Evolutionary conservation across 768 basidiomycete genomes (phyloP).

Genomic region (Lactarius deliciosus): DNA sequence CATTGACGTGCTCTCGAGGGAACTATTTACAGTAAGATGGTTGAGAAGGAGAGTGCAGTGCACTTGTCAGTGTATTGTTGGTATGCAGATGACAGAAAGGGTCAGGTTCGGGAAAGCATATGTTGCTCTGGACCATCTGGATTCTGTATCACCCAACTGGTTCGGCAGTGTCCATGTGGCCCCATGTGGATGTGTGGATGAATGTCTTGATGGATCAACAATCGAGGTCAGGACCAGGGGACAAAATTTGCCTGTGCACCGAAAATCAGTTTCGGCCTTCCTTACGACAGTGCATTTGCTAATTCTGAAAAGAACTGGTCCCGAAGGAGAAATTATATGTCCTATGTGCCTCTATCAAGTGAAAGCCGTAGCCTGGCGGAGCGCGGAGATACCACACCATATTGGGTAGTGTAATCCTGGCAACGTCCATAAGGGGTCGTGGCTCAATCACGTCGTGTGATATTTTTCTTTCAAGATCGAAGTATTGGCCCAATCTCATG

Average conservation of each 20-base stretch:
- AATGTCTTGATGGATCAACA: background rate
- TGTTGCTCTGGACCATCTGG: background rate
- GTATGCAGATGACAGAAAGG: background rate
- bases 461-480: background rate
- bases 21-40: background rate
- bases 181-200: background rate
- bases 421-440: background rate
- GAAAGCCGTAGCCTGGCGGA: background rate
- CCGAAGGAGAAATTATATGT: slow-evolving; percentile 3
- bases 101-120: background rate
- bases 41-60: background rate
- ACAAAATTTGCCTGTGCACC: slow-evolving; percentile 6
- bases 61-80: background rate
- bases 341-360: background rate
- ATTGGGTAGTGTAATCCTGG: background rate
- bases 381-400: background rate
- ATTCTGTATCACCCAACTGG: background rate
- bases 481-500: background rate
- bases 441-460: background rate
- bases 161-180: slow-evolving; percentile 12
- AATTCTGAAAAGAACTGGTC: background rate
- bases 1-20: background rate
- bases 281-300: background rate
- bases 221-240: slow-evolving; percentile 7
- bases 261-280: slow-evolving; percentile 18